Evolutionary conservation across 352 stramenopile species (phyloP), one percentile per base, ranked within the genome.

Genomic region (Globisporangium rhizosaccharum): DNA sequence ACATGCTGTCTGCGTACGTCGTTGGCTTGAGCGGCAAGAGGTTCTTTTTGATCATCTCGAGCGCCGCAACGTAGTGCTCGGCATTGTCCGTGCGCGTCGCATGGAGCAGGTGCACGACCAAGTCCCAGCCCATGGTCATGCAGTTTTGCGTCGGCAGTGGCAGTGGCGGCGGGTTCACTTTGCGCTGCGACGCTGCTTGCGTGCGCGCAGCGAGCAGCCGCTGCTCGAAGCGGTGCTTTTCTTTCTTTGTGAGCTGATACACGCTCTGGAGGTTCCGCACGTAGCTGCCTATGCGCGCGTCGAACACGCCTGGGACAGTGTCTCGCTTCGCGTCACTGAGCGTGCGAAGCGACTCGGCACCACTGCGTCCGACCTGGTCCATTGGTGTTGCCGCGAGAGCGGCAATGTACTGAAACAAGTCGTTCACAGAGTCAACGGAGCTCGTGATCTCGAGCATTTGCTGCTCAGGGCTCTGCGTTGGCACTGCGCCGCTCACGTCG

Each of bases 81-180:
- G 77, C 71, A 47, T 90, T 90, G 20, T 88, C 81, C 28, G 59
- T 68, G 23, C 72, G 70, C 3, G 85, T 93, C 2, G 85, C 80
- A 50, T 77, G 79, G 12, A 95, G 66, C 54, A 95, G 62, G 37
- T 88, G 79, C 1, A 88, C 63, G 25, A 82, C 82, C 26, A 95
- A 66, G 23, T 93, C 83, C 85, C 85, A 93, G 10, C 85, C 83
- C 75, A 95, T 90, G 4, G 73, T 68, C 67, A 95, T 68, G 56
- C 83, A 93, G 59, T 85, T 93, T 56, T 95, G 83, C 20, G 85
- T 95, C 17, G 85, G 85, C 37, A 93, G 53, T 30, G 83, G 85
- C 18, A 95, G 61, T 2, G 85, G 84, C 6, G 83, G 83, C 6
- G 85, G 84, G 12, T 72, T 71, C 39, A 84, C 71, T 63, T 89